Evolutionary conservation across 2,329 filamentous ascomycete genomes (phyloP).

Genomic region (Akanthomyces lecanii): DNA sequence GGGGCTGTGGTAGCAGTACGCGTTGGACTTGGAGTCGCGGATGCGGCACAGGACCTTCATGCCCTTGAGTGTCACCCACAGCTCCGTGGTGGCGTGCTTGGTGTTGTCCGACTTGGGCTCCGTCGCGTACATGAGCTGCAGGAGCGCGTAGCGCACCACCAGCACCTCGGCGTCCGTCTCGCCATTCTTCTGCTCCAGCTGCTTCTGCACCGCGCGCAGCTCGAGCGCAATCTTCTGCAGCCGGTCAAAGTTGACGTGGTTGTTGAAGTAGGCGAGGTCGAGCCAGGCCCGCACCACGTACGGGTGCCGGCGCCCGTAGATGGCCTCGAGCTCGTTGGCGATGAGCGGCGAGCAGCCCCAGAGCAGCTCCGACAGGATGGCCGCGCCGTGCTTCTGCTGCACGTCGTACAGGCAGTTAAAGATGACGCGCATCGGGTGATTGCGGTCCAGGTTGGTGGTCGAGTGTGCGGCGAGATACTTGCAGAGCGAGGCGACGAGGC

Average conservation of each 20-base stretch:
- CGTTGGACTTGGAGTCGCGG: constrained; percentile 35
- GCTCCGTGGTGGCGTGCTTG: constrained; percentile 33
- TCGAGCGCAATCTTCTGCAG: constrained; percentile 36
- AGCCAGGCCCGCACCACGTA: constrained; percentile 41
- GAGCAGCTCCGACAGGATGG: constrained; percentile 39
- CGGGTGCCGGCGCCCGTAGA: constrained; percentile 40
- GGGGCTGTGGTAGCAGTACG: constrained; percentile 41
- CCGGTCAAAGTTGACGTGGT: constrained; percentile 33
- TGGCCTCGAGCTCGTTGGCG: constrained; percentile 41
- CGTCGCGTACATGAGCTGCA: constrained; percentile 36
- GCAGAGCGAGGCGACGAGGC: constrained; percentile 43
- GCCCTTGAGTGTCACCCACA: constrained; percentile 35
- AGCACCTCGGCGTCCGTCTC: constrained; percentile 33
- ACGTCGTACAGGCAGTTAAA: constrained; percentile 42
- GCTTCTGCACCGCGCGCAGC: constrained; percentile 32
- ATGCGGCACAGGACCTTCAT: constrained; percentile 34
- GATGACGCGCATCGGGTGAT: constrained; percentile 40
- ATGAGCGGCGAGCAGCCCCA: constrained; percentile 39
- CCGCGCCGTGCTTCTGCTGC: constrained; percentile 41
- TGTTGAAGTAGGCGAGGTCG: constrained; percentile 39
- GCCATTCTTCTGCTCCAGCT: constrained; percentile 34
- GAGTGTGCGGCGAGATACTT: constrained; percentile 43
- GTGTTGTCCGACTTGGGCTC: constrained; percentile 32
- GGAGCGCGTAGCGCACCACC: constrained; percentile 37
- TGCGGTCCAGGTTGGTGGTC: constrained; percentile 39